Percentiles rank a stretch among this genome's conserved stretches.
phyloP scores from a whole-genome alignment of 257 asterid species.

The Solanum etuberosum region DNA sequence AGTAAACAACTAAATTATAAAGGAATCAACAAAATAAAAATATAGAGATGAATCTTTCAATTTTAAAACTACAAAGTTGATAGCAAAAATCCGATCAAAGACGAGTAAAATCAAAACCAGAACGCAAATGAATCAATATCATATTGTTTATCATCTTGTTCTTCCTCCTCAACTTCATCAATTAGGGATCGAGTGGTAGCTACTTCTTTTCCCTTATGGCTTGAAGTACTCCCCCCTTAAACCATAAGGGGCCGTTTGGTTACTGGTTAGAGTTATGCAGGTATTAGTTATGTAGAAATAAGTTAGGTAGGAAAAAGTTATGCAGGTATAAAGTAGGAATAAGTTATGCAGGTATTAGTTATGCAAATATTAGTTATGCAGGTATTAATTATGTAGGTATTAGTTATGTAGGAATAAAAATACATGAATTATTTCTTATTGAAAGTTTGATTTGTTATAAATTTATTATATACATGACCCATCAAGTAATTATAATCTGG shows the following conservation, averaged over 20 bases:
- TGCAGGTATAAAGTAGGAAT: no score
- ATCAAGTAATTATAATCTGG: no score
- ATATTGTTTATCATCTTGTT: neutral
- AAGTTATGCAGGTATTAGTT: no score
- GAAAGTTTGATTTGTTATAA: no score
- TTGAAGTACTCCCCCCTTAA: neutral
- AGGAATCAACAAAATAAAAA: neutral
- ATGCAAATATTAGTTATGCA: no score
- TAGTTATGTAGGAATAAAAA: no score
- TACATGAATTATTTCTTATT: no score
- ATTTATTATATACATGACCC: no score
- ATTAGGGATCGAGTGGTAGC: neutral
- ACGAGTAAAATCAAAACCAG: neutral
- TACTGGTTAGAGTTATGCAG: no score
- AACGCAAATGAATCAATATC: neutral
- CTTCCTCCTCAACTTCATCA: neutral
- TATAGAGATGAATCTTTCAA: neutral
- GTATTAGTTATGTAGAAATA: no score
- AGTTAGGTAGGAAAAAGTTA: no score
- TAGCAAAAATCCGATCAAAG: neutral
- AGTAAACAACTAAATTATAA: neutral
- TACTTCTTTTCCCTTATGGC: neutral
- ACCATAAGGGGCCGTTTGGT: neutral
- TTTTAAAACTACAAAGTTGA: neutral
- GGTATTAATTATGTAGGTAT: no score